Percentiles rank a stretch among this genome's conserved stretches.
phyloP scores from a whole-genome alignment of 805 yeast species.

The Barnettozyma wickerhamii region DNA sequence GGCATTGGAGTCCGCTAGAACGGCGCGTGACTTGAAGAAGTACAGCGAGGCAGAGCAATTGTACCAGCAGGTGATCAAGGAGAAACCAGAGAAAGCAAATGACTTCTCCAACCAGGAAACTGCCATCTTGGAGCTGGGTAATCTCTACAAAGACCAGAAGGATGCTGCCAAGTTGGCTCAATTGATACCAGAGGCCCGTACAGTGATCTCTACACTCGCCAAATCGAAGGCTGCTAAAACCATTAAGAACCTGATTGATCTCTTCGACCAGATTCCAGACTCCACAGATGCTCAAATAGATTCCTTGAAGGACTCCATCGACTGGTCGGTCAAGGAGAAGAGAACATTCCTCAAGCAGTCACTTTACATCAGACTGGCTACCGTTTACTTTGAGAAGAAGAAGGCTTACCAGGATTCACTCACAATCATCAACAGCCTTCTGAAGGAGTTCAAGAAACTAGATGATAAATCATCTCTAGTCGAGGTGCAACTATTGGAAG shows the following conservation, averaged over 20 bases:
- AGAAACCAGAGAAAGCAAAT: constrained; percentile 21
- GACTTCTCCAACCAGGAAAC: constrained; percentile 26
- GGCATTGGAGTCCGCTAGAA: constrained; percentile 55
- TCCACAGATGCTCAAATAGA: constrained; percentile 66
- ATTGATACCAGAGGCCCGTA: constrained; percentile 65
- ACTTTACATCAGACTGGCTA: constrained; percentile 77
- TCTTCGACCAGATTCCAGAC: constrained; percentile 58
- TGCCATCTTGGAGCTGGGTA: constrained; percentile 67
- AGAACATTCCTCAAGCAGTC: constrained; percentile 87
- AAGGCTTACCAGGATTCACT: constrained; percentile 64
- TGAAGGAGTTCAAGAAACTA: constrained; percentile 83
- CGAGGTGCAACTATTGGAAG: constrained; percentile 90
- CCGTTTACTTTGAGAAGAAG: constrained; percentile 63
- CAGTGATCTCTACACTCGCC: constrained; percentile 73
- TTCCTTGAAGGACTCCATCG: constrained; percentile 74
- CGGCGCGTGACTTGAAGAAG: constrained; percentile 46
- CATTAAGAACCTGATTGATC: constrained; percentile 74
- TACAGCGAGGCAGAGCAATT: constrained; percentile 54
- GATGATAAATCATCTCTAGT: constrained; percentile 95
- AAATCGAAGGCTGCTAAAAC: constrained; percentile 95
- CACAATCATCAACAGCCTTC: constrained; percentile 61
- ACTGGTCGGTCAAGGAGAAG: constrained; percentile 81
- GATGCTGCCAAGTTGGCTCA: constrained; percentile 49
- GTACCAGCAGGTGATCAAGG: constrained; percentile 47
- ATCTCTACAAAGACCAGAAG: constrained; percentile 50